Percentiles rank a stretch among this genome's conserved stretches.
Conservation (phyloP, 2,329 filamentous ascomycete species). For the Trichoderma atroviride region DNA sequence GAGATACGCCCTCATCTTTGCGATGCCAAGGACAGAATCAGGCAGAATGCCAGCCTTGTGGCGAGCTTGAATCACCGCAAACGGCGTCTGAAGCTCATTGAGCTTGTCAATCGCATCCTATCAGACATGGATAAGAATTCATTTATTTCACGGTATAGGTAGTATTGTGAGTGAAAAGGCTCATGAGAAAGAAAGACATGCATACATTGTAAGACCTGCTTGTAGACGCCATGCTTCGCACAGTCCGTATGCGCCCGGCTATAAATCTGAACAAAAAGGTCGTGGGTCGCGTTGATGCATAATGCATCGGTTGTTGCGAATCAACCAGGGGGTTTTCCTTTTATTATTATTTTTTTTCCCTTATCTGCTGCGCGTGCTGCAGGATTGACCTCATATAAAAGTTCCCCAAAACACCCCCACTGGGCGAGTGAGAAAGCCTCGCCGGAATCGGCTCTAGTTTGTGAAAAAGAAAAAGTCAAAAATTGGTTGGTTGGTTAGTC, state of each 20-base stretch:
- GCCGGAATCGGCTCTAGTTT: conserved; percentile 20
- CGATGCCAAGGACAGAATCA: conserved; percentile 65
- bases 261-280: conserved; percentile 31
- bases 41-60: conserved; percentile 72
- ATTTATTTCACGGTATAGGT: not conserved
- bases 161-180: not conserved
- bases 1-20: conserved; percentile 80
- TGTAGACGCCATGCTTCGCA: conserved; percentile 37
- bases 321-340: not conserved
- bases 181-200: not conserved
- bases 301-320: conserved; percentile 37
- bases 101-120: conserved; percentile 84
- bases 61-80: conserved; percentile 75
- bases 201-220: conserved; percentile 42
- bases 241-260: conserved; percentile 27
- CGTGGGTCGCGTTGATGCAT: conserved; percentile 37
- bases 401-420: not conserved
- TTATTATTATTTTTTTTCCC: not conserved
- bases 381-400: conserved; percentile 11
- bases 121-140: not conserved
- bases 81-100: conserved; percentile 90
- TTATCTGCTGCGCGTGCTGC: not conserved
- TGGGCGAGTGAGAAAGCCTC: conserved; percentile 14
- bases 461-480: not conserved
- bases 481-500: not conserved